phyloP scores from a whole-genome alignment of 139 green algal genomes.

The Volvox africanus region DNA sequence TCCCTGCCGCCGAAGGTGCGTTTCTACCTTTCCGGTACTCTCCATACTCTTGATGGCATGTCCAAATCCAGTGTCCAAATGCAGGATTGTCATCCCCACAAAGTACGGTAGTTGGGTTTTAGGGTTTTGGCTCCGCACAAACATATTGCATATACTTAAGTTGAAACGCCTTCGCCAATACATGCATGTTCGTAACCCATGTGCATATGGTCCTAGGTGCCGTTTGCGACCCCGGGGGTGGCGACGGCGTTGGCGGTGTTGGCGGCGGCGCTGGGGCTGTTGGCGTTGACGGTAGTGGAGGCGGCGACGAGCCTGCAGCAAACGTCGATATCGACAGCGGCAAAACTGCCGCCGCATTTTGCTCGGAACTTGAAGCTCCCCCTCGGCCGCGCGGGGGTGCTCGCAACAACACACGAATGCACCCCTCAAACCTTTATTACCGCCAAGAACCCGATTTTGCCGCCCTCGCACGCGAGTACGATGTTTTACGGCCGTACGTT shows the following conservation, averaged over 20 bases:
- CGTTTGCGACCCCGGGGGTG: background rate
- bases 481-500: conserved; percentile 66
- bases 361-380: no score
- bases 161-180: no score
- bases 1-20: background rate
- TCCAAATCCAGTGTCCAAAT: no score
- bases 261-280: no score
- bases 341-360: background rate
- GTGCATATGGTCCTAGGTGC: no score
- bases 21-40: no score
- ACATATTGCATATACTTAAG: no score
- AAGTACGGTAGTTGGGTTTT: no score
- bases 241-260: background rate
- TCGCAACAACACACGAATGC: conserved; percentile 64
- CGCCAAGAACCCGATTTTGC: conserved; percentile 84
- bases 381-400: conserved; percentile 1
- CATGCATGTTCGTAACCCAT: no score
- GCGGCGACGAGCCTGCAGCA: background rate
- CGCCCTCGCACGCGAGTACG: conserved; percentile 70
- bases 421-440: conserved; percentile 76
- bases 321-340: background rate
- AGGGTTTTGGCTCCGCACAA: no score
- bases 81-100: no score
- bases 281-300: background rate
- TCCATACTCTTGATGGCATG: no score